Base-by-base conservation (phyloP, 1,284 basidiomycete species). In the Cryptococcus amylolentus region DNA sequence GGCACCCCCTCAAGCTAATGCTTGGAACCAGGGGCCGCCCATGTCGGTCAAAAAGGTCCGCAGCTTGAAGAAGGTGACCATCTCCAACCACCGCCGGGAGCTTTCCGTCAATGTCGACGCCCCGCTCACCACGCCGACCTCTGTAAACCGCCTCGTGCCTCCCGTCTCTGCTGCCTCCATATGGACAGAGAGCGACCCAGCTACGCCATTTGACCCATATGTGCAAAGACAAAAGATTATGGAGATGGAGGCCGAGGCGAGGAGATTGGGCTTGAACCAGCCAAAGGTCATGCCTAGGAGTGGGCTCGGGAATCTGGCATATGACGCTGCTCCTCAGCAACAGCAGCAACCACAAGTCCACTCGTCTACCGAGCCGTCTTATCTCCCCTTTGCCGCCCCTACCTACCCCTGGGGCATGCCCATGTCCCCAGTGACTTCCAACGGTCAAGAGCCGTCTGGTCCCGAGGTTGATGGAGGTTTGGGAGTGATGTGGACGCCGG, bases 361-460 rank as follows among this genome's bases (percentile, higher is more conserved):
- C 41, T n/a, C 31, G 14, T 16, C 38, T n/a, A 2, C 20, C 10
- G 26, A 39, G 20, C 28, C 23, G 28, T 5, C 31, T 8, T 28
- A 10, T 41, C 18, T 38, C 20, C 16, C 44, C 4, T 49, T 50
- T 18, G 47, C 40, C 40, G 43, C 54, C 41, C 56, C 63, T 1
- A 56, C 57, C 7, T 72, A 72, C 47, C 70, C 70, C 1, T 72
- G 70, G 70, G 70, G 70, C 4, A 72, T 71, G 62, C 70, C 70
- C 10, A 70, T 72, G 69, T 61, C 64, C 42, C 60, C 70, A 44
- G 20, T 51, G 13, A 27, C 54, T n/a, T n/a, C 51, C 39, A 37
- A 38, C 35, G 41, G 52, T 12, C 48, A 51, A 13, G 54, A 63
- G 37, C 49, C 59, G 12, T 31, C 31, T 8, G 40, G 57, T 7